Conservation (phyloP, 139 green algal genomes). For the Coelastrella sp. region DNA sequence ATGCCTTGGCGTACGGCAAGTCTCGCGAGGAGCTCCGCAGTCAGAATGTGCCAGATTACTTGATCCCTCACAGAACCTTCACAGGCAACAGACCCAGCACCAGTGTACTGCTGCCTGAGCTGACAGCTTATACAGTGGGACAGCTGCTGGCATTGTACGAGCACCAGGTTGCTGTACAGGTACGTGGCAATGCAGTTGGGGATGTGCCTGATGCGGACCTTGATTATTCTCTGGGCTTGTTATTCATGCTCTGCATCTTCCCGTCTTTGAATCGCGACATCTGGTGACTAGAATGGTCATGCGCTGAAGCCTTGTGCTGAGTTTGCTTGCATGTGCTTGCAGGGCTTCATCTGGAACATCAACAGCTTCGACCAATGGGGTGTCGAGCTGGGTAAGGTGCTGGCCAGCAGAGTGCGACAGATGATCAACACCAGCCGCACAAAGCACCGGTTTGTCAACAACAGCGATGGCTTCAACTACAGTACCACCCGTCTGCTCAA, state of each 20-base stretch:
- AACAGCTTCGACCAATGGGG: conserved; percentile 99
- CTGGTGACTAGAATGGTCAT: background rate
- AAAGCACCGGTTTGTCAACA: conserved; percentile 74
- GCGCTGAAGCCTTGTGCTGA: too few relatives aligned
- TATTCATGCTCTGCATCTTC: too few relatives aligned
- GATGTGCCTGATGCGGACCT: too few relatives aligned
- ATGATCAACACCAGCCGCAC: conserved; percentile 86
- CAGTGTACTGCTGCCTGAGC: conserved; percentile 91
- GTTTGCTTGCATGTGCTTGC: background rate
- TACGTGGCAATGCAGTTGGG: too few relatives aligned
- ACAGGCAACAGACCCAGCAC: conserved; percentile 94
- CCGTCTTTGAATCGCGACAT: background rate
- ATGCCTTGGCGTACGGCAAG: conserved; percentile 98
- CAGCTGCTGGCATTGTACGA: conserved; percentile 98
- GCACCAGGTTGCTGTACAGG: conserved; percentile 93
- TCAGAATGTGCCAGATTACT: conserved; percentile 89
- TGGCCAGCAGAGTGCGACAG: conserved; percentile 68
- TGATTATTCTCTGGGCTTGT: too few relatives aligned
- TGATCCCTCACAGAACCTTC: conserved; percentile 93
- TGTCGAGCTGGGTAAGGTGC: conserved; percentile 97
- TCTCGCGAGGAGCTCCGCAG: conserved; percentile 81
- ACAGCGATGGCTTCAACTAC: conserved; percentile 93
- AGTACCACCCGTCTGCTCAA: conserved; percentile 93
- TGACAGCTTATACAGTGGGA: conserved; percentile 93
- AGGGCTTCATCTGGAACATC: conserved; percentile 98